A percentile compares a stretch with the other conserved stretches of the same genome.
phyloP scores from a whole-genome alignment of 2,329 filamentous ascomycete genomes.

The Chaetomium strumarium region DNA sequence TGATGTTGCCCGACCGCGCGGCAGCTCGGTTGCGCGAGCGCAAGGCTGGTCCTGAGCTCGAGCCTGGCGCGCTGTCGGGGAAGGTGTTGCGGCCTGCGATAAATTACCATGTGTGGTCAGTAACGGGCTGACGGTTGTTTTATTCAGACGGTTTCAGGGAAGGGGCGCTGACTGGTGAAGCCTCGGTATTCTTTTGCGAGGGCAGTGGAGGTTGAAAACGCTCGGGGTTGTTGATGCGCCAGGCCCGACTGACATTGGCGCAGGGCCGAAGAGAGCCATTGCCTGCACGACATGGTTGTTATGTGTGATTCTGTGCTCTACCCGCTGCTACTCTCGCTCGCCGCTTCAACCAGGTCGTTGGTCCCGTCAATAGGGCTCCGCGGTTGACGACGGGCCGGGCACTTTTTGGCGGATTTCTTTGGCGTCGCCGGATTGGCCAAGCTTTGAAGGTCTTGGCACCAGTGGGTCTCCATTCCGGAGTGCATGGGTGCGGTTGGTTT shows the following conservation, averaged over 20 bases:
- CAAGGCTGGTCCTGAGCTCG: too few relatives aligned
- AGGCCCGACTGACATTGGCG: constrained; percentile 19
- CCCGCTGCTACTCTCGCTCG: neutral
- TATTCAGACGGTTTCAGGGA: too few relatives aligned
- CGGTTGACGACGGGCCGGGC: neutral
- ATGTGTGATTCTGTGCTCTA: neutral
- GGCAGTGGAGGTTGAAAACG: constrained; percentile 16
- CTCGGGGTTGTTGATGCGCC: constrained; percentile 12
- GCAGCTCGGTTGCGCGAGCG: neutral
- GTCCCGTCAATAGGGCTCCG: neutral
- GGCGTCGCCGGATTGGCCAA: constrained; percentile 4
- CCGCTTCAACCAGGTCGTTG: neutral
- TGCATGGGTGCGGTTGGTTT: constrained; percentile 14
- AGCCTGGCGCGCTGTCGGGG: too few relatives aligned
- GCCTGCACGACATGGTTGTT: constrained; percentile 20
- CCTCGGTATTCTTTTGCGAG: constrained; percentile 6
- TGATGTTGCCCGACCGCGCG: constrained; percentile 1
- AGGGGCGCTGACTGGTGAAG: too few relatives aligned
- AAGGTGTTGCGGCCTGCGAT: too few relatives aligned
- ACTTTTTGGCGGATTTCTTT: constrained; percentile 21
- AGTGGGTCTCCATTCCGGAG: neutral
- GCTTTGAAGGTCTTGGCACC: constrained; percentile 1
- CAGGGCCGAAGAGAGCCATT: constrained; percentile 21
- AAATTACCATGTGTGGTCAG: too few relatives aligned
- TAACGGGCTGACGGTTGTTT: too few relatives aligned